Base-by-base conservation (phyloP, 768 basidiomycete genomes). In the Exidia glandulosa region DNA sequence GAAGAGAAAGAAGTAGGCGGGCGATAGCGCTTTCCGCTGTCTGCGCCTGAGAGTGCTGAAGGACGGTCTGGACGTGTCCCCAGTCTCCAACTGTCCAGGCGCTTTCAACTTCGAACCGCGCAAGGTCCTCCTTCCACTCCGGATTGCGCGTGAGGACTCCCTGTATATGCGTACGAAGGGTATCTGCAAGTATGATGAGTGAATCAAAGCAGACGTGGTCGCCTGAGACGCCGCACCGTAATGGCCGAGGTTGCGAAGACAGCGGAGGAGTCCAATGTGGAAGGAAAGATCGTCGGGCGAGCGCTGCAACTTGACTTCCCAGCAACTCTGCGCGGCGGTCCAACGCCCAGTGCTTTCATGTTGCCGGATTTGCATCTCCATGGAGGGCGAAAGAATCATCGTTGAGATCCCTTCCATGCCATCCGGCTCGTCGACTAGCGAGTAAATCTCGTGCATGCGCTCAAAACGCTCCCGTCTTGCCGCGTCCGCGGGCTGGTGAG, bases 261-360 rank as follows among this genome's bases (percentile, higher is more conserved):
- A 98, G 55, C 91, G 83, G 63, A 97, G 72, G 10, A 99, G 79
- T 14, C 96, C 96, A 16, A 94, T 72, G 70, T 99, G 95, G 62
- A 86, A 88, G 27, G 88, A 82, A 3, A 95, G 78, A 64, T 95
- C 93, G 66, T 95, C 85, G 0, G 95, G 94, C 25, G 85, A 84
- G 60, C 90, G 85, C 68, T 97, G 95, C 16, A 99, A 77, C 55
- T 87, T 81, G 13, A 98, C 86, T 72, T 99, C 96, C 96, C 96
- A 99, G 67, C 96, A 99, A 67, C 95, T 98, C 71, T 98, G 96
- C 7, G 96, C 95, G 9, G 94, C 88, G 2, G 96, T 98, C 96
- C 96, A 99, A 47, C 86, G 80, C 0, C 96, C 96, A 2, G 90
- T 95, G 64, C 88, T 94, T 71, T 99, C 96, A 66, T 99, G 96